These are phyloP conservation scores for Coccomyxa sp. DNA, from an alignment of 139 green algal species.

Conservation along the genomic window DNA sequence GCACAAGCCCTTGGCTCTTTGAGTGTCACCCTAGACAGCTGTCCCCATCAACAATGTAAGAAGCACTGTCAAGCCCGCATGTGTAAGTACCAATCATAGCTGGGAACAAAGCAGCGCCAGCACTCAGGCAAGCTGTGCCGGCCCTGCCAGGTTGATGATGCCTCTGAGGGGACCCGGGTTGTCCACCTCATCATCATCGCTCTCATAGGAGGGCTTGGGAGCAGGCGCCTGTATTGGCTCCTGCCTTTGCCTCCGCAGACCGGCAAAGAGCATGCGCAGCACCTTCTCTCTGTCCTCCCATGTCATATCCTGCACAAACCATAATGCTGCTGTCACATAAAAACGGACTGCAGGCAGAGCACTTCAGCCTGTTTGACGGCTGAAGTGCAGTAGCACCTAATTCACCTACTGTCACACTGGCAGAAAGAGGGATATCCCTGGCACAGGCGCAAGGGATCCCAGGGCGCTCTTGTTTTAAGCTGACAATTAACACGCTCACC, in stretches of 20 bases:
- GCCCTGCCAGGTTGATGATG: conserved; percentile 7
- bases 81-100: too few relatives aligned
- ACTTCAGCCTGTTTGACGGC: neutral
- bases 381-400: neutral
- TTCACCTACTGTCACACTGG: too few relatives aligned
- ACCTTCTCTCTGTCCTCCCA: conserved; percentile 85
- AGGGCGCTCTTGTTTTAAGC: neutral
- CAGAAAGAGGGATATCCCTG: neutral
- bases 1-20: too few relatives aligned
- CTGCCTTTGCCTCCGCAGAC: conserved; percentile 67
- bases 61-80: too few relatives aligned
- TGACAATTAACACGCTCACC: conserved; percentile 1
- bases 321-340: neutral
- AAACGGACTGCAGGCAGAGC: neutral
- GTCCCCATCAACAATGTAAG: too few relatives aligned
- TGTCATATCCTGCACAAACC: conserved; percentile 41
- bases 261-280: conserved; percentile 77
- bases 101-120: too few relatives aligned
- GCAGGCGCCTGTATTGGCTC: conserved; percentile 44
- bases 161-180: neutral
- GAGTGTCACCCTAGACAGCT: too few relatives aligned
- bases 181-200: conserved; percentile 4
- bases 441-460: neutral
- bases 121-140: conserved; percentile 15
- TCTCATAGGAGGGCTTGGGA: conserved; percentile 28